A percentile compares a stretch with the other conserved stretches of the same genome.
phyloP scores from a whole-genome alignment of 805 yeast genomes.

The Candida broadrunensis region DNA sequence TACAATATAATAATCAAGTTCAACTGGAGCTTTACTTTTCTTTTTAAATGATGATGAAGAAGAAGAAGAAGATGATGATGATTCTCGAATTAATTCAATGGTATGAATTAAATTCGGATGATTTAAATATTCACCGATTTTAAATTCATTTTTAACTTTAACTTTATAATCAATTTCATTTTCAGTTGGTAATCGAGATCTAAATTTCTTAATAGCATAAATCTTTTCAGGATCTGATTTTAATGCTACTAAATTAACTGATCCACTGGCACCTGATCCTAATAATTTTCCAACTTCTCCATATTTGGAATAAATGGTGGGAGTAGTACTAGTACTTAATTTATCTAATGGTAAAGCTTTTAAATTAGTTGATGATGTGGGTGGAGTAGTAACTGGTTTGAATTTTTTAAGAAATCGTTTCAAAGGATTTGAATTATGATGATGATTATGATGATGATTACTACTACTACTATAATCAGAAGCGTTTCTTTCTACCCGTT shows the following conservation, averaged over 20 bases:
- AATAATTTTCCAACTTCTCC: slow-evolving; percentile 66
- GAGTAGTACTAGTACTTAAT: neutral
- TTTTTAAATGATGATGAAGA: neutral
- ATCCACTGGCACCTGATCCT: slow-evolving; percentile 95
- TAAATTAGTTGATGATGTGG: slow-evolving; percentile 12
- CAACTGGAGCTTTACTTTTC: slow-evolving; percentile 4
- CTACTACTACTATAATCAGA: neutral
- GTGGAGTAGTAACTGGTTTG: slow-evolving; percentile 16
- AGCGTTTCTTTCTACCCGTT: neutral
- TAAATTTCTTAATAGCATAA: slow-evolving; percentile 85
- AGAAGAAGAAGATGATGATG: neutral
- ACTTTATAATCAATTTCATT: slow-evolving; percentile 65
- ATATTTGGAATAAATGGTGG: slow-evolving; percentile 48
- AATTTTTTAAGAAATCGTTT: slow-evolving; percentile 54
- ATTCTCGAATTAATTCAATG: slow-evolving; percentile 70
- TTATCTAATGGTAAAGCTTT: neutral
- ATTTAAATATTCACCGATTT: slow-evolving; percentile 67
- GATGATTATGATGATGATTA: slow-evolving; percentile 1
- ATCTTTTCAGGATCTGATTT: slow-evolving; percentile 48
- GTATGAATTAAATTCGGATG: slow-evolving; percentile 83
- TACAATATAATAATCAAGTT: slow-evolving; percentile 56
- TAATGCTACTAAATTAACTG: slow-evolving; percentile 75
- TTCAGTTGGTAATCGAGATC: slow-evolving; percentile 63
- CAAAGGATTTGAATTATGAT: slow-evolving; percentile 16
- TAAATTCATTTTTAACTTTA: slow-evolving; percentile 79